Conservation (phyloP, 305 asterid genomes). For the Fraxinus velutina region DNA sequence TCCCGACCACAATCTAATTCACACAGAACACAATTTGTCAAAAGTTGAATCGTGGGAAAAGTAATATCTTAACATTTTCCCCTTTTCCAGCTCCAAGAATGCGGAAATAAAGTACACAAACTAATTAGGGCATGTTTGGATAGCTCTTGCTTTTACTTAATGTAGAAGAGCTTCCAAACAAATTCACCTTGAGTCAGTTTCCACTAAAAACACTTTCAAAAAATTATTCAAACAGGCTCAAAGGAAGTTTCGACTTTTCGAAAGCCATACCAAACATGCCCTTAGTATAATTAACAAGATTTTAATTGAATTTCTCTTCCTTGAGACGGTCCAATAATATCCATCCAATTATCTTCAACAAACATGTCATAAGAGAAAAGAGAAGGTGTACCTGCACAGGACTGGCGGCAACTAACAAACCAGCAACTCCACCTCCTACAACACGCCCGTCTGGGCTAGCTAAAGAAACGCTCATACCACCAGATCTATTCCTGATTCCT, state of each 20-base stretch:
- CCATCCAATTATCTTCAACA: background rate
- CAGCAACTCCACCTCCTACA: constrained; percentile 81
- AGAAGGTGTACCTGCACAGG: constrained; percentile 57
- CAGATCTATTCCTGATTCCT: constrained; percentile 71
- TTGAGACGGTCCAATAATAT: background rate
- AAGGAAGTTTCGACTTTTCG: background rate
- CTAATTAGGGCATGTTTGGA: background rate
- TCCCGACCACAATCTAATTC: constrained; percentile 67
- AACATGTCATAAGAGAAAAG: background rate
- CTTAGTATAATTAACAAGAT: background rate
- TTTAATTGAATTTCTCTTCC: background rate
- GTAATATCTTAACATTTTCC: background rate
- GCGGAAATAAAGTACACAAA: background rate
- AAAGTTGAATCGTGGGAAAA: background rate
- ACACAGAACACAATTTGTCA: background rate
- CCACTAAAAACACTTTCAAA: background rate
- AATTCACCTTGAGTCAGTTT: background rate
- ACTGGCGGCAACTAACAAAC: constrained; percentile 65
- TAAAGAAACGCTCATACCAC: constrained; percentile 82
- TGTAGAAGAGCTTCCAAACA: background rate
- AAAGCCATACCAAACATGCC: background rate
- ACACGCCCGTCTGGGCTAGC: constrained; percentile 86
- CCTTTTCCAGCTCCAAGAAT: background rate
- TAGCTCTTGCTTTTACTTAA: background rate
- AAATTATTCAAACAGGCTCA: background rate